Evolutionary conservation across 805 yeast species (phyloP).

Genomic region (Barnettozyma sucrosica): DNA sequence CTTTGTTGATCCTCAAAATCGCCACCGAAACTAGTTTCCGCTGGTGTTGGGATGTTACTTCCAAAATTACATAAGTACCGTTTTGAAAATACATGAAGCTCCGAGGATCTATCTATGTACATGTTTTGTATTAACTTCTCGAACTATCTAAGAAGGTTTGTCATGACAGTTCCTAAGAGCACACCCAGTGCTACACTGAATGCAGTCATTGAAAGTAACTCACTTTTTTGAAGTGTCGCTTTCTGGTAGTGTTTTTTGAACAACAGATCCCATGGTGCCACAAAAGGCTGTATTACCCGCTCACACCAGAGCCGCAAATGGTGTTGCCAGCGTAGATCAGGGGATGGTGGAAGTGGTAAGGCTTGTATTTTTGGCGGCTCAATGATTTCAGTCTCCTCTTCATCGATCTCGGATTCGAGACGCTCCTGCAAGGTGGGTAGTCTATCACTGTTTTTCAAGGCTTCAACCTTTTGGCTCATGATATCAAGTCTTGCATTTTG

Average conservation of each 20-base stretch:
- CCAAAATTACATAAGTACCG: no score
- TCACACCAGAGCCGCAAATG: background rate
- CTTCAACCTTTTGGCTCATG: conserved; percentile 24
- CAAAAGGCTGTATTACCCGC: background rate
- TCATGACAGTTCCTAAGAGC: background rate
- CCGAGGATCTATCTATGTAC: background rate
- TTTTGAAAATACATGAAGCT: no score
- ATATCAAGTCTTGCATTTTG: conserved; percentile 27
- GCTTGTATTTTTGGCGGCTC: conserved; percentile 15
- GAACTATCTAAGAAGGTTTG: background rate
- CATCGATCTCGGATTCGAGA: conserved; percentile 17
- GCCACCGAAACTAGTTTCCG: background rate
- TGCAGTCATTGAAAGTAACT: background rate
- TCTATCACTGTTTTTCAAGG: conserved; percentile 17
- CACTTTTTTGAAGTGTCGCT: background rate
- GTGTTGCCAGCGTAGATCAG: background rate
- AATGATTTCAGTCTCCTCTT: conserved; percentile 13
- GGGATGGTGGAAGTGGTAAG: conserved; percentile 14
- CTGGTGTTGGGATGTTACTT: background rate
- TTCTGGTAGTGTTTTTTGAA: background rate
- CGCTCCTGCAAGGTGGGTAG: conserved; percentile 16
- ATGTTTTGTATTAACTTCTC: background rate
- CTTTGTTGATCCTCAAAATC: background rate
- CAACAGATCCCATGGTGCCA: background rate
- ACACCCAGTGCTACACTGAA: background rate